Conservation (phyloP, 306 rosid genomes). For the Vachellia collinsii region DNA sequence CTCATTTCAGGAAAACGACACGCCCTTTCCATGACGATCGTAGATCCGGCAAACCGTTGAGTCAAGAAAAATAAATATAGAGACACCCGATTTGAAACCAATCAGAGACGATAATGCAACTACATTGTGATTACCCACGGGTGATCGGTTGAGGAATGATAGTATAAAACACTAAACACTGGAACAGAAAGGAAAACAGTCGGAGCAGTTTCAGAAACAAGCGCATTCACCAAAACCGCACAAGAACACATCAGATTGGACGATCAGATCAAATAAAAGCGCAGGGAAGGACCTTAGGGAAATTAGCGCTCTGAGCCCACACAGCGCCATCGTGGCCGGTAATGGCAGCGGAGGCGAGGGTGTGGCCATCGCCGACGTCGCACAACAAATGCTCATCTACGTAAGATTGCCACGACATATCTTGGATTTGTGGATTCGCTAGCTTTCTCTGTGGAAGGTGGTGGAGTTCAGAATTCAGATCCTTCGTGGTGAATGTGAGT, state of each 20-base stretch:
- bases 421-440: background rate
- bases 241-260: background rate
- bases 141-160: background rate
- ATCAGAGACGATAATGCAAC: background rate
- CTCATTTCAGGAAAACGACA: background rate
- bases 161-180: background rate
- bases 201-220: background rate
- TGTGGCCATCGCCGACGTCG: constrained; percentile 78
- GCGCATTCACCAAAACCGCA: background rate
- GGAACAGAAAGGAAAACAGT: background rate
- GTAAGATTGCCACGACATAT: constrained; percentile 96
- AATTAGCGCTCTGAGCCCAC: constrained; percentile 89
- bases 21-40: background rate
- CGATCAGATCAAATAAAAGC: background rate
- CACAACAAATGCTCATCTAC: constrained; percentile 98
- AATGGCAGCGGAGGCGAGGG: constrained; percentile 81
- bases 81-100: background rate
- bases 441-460: background rate
- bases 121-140: background rate
- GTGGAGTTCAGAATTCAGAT: background rate
- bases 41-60: background rate
- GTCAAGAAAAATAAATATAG: background rate
- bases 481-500: background rate
- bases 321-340: constrained; percentile 78
- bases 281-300: constrained; percentile 63